Conservation (phyloP, 192 early-diverging fungal genomes). For the Dissophora globulifera region DNA sequence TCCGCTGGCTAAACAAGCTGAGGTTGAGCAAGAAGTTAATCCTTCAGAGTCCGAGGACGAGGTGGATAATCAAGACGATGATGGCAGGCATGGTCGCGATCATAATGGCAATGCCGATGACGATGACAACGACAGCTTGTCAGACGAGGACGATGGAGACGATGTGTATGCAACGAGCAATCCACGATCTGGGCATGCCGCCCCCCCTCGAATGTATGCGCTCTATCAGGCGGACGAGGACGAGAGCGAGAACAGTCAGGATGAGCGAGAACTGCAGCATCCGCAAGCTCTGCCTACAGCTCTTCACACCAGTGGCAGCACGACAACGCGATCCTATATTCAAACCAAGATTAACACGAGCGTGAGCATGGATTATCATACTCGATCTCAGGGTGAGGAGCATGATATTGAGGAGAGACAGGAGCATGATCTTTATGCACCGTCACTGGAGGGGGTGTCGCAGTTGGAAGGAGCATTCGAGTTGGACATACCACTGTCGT, state of each 20-base stretch:
- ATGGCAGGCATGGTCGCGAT: not conserved
- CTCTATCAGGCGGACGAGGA: conserved; percentile 28
- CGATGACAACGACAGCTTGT: not conserved
- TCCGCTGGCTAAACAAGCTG: conserved; percentile 12
- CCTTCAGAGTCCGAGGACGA: conserved; percentile 23
- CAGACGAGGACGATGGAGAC: not conserved
- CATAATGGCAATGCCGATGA: not conserved
- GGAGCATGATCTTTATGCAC: not conserved
- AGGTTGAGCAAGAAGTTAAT: not conserved
- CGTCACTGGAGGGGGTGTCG: not conserved
- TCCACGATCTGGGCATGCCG: not conserved
- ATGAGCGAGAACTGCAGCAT: not conserved
- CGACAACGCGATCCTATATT: not conserved
- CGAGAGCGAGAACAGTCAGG: conserved; percentile 10
- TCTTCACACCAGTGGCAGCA: too few species aligned
- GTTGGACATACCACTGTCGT: too few species aligned
- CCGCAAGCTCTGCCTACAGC: too few species aligned
- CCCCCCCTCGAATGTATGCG: conserved; percentile 15
- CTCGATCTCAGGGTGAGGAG: too few species aligned
- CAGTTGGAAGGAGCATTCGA: not conserved
- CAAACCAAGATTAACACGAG: not conserved
- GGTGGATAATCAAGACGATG: too few species aligned
- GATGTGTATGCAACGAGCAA: not conserved
- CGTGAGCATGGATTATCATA: too few species aligned
- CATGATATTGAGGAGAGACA: too few species aligned